Base-by-base conservation (phyloP, 75 land plant genomes). In the Cryptomeria japonica region DNA sequence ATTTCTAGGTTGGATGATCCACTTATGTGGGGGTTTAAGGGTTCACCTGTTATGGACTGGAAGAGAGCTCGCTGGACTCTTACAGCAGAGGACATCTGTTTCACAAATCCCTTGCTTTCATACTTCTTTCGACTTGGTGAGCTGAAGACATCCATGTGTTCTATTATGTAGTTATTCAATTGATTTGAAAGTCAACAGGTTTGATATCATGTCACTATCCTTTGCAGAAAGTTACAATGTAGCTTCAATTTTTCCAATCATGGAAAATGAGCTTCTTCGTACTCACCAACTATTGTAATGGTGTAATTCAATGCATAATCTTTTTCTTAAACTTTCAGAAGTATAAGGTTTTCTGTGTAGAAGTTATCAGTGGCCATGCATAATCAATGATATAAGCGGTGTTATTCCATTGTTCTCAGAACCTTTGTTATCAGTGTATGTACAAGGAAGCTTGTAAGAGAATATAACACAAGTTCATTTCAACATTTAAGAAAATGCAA, bases 11-110 rank as follows among this genome's bases (percentile, higher is more conserved):
- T 98, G 87, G 99, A 98, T 89, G 99, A 98, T 88, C 99, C 99
- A 8, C 88, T 98, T 84, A 92, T 98, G 93, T 98, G 99, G 99
- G 99, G 97, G 78, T 94, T 96, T 72, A 93, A 93, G 83, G 97
- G 94, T 85, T 96, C 96, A 56, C 97, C 99, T 37, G 47, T 88
- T 16, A 68, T 84, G 73, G 90, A 98, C 84, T 86, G 95, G 55
- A 92, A 92, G 56, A 80, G 93, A 58, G 91, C 88, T 72, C 94
- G 99, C 36, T 98, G 99, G 99, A 93, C 95, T 46, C 89, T 98
- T 11, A 94, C 99, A 85, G 99, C 99, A n/a, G 97, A 97, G 82
- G 99, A 98, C 82, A 98, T 98, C 44, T 98, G 99, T 92, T 98
- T 98, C 88, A 97, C 95, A 89, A 97, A 97, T 89, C 49, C 88